Evolutionary conservation across 179 eudicot genomes (phyloP).

Genomic region (Patellifolia procumbens): DNA sequence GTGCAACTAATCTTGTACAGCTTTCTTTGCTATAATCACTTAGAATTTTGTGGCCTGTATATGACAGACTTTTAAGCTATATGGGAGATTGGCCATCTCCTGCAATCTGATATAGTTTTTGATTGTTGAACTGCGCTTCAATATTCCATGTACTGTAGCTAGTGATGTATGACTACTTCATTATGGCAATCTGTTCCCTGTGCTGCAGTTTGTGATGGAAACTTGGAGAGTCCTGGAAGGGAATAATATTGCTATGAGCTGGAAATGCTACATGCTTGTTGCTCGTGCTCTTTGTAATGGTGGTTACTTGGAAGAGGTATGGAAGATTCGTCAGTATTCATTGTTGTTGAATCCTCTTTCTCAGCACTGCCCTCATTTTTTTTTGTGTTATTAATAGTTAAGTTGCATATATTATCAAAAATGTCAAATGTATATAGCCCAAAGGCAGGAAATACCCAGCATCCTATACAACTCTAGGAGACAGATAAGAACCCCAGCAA

Average conservation of each 20-base stretch:
- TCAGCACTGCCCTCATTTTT: neutral
- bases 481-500: constrained; percentile 1
- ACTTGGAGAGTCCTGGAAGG: constrained; percentile 72
- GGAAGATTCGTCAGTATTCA: neutral
- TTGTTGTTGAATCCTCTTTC: neutral
- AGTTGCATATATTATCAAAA: neutral
- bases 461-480: neutral
- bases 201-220: constrained; percentile 90
- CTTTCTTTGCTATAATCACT: neutral
- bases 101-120: constrained; percentile 2
- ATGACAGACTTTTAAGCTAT: neutral
- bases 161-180: neutral
- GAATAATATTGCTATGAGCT: constrained; percentile 44
- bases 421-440: neutral
- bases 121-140: neutral
- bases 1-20: neutral
- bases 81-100: neutral
- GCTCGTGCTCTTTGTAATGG: constrained; percentile 74
- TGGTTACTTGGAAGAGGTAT: constrained; percentile 87
- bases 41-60: neutral
- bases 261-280: constrained; percentile 55
- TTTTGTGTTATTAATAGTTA: neutral
- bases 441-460: neutral
- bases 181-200: constrained; percentile 7
- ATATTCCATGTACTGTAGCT: neutral